Base-by-base conservation (phyloP, 768 basidiomycete species). In the Suillus bovinus region DNA sequence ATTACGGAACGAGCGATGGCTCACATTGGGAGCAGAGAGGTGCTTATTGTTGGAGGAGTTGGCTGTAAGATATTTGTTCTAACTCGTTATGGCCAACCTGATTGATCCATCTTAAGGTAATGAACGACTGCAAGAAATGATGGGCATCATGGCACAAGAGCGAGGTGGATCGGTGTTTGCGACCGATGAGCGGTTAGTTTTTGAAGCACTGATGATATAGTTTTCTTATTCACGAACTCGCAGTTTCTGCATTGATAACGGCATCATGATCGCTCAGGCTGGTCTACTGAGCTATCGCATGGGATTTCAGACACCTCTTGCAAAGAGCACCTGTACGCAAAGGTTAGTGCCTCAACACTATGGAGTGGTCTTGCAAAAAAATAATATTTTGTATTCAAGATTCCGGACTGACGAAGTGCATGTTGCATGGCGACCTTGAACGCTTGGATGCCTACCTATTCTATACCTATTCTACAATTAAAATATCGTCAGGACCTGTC, bases 1-100 rank as follows among this genome's bases (percentile, higher is more conserved):
- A 99, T 98, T 63, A 99, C 97, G 0, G 97, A 99, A 75, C 83
- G 97, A 42, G 97, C 97, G 11, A 98, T 99, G 97, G 97, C 97
- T 33, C 97, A 99, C 74, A 96, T 98, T 24, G 92, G 92, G 13
- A 96, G 94, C 69, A 93, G 85, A 74, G 96, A 99, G 69, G 96
- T 98, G 1, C 83, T 99, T 44, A 95, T 99, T 60, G 97, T 99
- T 9, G 97, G 97, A 4, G 97, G 97, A 38, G 97, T 99, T n/a
- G 97, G 97, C n/a, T 95, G 96, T 96, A 74, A 80, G 93, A 84
- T 31, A 27, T 58, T 14, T 33, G 34, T 47, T 17, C 16, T 34
- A n/a, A 4, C 16, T 16, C 46, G 46, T 16, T 16, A 49, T 33
- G 41, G 33, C 9, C 17, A 54, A 14, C 29, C 60, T 38, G 8